Percentiles rank a stretch among this genome's conserved stretches.
These are phyloP conservation scores for Albizia julibrissin DNA, from an alignment of 306 rosid species.

Conservation along the genomic window DNA sequence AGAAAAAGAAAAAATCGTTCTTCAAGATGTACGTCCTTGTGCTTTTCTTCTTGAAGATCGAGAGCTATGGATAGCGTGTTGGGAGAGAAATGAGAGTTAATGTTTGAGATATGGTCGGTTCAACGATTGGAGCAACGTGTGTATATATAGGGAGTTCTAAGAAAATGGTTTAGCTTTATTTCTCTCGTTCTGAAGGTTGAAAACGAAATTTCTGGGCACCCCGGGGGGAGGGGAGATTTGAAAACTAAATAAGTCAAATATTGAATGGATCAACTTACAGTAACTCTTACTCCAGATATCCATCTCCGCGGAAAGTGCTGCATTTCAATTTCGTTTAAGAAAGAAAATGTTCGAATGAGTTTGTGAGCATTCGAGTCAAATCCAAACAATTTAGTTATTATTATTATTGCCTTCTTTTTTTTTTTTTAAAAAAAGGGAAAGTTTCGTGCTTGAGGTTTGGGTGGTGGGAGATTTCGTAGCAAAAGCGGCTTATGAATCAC, in stretches of 20 bases:
- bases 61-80: background rate
- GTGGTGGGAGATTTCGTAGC: background rate
- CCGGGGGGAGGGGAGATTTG: too few species aligned
- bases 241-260: background rate
- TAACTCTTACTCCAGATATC: background rate
- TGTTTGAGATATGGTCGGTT: background rate
- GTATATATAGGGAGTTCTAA: background rate
- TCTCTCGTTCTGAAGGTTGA: background rate
- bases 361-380: too few species aligned
- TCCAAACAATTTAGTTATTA: too few species aligned
- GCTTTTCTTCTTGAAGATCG: background rate
- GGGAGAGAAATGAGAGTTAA: background rate
- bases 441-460: background rate
- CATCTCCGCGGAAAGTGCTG: background rate
- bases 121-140: background rate
- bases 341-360: background rate
- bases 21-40: background rate
- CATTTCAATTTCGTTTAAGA: background rate
- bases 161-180: background rate
- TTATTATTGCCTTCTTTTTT: too few species aligned
- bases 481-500: background rate
- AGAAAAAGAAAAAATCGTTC: too few species aligned
- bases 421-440: too few species aligned
- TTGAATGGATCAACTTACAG: background rate
- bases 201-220: background rate